Evolutionary conservation across 2,329 filamentous ascomycete genomes (phyloP).

Genomic region (Zymoseptoria passerinii): DNA sequence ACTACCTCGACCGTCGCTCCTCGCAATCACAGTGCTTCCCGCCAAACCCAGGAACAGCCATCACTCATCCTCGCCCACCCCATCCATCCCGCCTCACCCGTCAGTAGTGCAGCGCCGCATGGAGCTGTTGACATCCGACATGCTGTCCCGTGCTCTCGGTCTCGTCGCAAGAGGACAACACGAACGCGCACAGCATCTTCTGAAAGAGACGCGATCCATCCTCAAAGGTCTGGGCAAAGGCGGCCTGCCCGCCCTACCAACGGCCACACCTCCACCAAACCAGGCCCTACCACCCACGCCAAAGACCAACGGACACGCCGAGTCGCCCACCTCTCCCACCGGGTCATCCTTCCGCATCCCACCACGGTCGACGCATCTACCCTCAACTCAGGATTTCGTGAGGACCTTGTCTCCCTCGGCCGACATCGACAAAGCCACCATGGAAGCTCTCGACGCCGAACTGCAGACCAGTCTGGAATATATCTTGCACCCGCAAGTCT

Average conservation of each 20-base stretch:
- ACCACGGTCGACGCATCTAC: constrained; percentile 26
- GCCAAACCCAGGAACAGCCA: constrained; percentile 31
- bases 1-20: constrained; percentile 76
- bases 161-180: constrained; percentile 86
- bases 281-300: constrained; percentile 33
- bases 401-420: constrained; percentile 47
- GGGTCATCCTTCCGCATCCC: constrained; percentile 14
- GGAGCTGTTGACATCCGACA: constrained; percentile 95
- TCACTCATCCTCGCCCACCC: constrained; percentile 42
- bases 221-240: constrained; percentile 94
- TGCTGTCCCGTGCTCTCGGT: constrained; percentile 86
- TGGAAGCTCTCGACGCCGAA: constrained; percentile 81
- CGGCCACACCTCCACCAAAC: constrained; percentile 38
- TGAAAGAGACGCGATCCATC: constrained; percentile 89
- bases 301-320: neutral
- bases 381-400: constrained; percentile 21
- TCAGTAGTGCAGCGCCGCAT: constrained; percentile 93
- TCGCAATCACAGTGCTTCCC: constrained; percentile 94
- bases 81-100: constrained; percentile 89
- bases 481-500: constrained; percentile 95
- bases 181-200: constrained; percentile 82
- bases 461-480: constrained; percentile 86
- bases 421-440: constrained; percentile 76
- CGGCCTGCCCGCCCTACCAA: constrained; percentile 76
- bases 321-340: constrained; percentile 10